Conservation (phyloP, 164 flowering plant genomes). For the Stephania japonica region DNA sequence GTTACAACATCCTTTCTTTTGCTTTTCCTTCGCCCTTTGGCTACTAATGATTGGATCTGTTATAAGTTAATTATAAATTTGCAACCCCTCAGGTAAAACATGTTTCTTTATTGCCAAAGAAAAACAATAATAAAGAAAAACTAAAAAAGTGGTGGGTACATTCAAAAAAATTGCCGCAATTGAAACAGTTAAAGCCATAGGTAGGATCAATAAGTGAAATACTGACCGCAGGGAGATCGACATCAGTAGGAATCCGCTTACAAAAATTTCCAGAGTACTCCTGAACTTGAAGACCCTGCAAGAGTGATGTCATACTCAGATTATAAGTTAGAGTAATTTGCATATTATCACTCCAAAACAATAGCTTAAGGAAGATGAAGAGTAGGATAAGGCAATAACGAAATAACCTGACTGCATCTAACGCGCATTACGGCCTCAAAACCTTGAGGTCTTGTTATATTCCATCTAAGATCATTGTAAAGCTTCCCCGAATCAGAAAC, state of each 20-base stretch:
- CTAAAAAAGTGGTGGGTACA: background rate
- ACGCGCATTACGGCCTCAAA: slow-evolving; percentile 99
- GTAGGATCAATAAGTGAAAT: slow-evolving; percentile 6
- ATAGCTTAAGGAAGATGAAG: background rate
- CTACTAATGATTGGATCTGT: too few relatives aligned
- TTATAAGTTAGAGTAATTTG: too few relatives aligned
- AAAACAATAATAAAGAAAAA: too few relatives aligned
- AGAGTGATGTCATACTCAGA: slow-evolving; percentile 4
- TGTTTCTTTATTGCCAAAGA: too few relatives aligned
- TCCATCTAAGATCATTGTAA: slow-evolving; percentile 98
- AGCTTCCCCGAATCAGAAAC: slow-evolving; percentile 90
- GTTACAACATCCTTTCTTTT: too few relatives aligned
- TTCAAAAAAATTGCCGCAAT: background rate
- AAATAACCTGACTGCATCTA: slow-evolving; percentile 88
- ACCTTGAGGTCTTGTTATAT: slow-evolving; percentile 94
- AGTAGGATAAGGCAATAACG: background rate
- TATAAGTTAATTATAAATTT: too few relatives aligned
- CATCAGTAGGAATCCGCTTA: slow-evolving; percentile 95
- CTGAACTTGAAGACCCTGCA: slow-evolving; percentile 96
- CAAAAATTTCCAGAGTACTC: slow-evolving; percentile 94
- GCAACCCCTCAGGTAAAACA: too few relatives aligned
- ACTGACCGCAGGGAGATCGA: slow-evolving; percentile 92
- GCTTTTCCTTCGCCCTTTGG: too few relatives aligned
- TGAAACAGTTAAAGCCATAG: background rate
- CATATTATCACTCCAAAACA: background rate